Base-by-base conservation (phyloP, 345 rosid species). In the Mangifera indica region DNA sequence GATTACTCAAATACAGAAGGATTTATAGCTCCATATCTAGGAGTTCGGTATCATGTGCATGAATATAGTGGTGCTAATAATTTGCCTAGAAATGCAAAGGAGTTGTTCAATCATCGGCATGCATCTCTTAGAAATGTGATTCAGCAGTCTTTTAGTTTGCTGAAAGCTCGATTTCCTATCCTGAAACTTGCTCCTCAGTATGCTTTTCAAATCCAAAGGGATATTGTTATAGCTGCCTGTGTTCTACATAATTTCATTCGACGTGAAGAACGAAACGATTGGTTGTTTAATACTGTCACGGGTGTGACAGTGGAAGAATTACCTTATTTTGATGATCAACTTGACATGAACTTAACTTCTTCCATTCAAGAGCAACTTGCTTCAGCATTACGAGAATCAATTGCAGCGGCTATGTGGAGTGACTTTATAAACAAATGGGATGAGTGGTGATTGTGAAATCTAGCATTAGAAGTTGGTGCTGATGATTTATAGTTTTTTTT, bases 51-150 rank as follows among this genome's bases (percentile, higher is more conserved):
- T 76, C 66, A 76, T 69, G 74, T 78, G 64, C 87, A 82, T 69
- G 87, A 88, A 72, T 88, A 74, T 72, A 84, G 82, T 64, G 97
- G 96, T 20, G 92, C 89, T 2, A 85, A 85, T 57, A 82, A 85
- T 65, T 67, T 88, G 67, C 96, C 92, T 5, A 82, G 82, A 80
- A 92, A 83, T 67, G 83, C 86, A 6, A 78, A 75, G 77, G 98
- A 92, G 69, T 86, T 90, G 21, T 92, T 83, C 72, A 92, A 90
- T 62, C 91, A 90, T 78, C 80, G 97, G 48, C 97, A 90, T 82
- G 78, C 82, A 14, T 84, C 72, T 64, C 81, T 87, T 40, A 83
- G 88, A 74, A 79, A 76, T 76, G 81, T 69, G 67, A 87, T 92
- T 42, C 85, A 78, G 60, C 83, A 68, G 78, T 84, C 84, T 45